phyloP scores from a whole-genome alignment of 2,329 filamentous ascomycete species.

The Cadophora luteo-olivacea region DNA sequence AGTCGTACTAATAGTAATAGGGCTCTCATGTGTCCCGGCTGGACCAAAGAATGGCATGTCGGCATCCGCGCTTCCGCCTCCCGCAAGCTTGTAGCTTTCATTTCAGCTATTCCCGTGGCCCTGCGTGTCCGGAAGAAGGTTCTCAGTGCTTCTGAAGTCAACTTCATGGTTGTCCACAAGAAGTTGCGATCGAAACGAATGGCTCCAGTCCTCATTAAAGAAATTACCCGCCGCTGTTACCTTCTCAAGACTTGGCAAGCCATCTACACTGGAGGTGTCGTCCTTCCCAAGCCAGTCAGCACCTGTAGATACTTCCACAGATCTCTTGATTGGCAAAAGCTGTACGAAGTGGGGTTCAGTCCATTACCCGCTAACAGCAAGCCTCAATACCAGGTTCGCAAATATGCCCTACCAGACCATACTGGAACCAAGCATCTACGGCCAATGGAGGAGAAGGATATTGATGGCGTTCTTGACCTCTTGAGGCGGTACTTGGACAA shows the following conservation, averaged over 20 bases:
- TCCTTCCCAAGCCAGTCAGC: constrained; percentile 89
- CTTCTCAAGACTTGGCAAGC: constrained; percentile 88
- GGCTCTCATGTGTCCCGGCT: constrained; percentile 93
- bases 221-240: constrained; percentile 93
- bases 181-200: constrained; percentile 94
- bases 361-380: constrained; percentile 85
- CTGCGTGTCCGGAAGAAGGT: constrained; percentile 79
- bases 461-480: constrained; percentile 76
- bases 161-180: constrained; percentile 98
- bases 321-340: constrained; percentile 92
- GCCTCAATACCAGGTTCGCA: constrained; percentile 82
- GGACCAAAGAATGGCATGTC: constrained; percentile 93
- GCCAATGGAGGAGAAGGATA: constrained; percentile 79
- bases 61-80: constrained; percentile 87
- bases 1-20: constrained; percentile 51
- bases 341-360: constrained; percentile 94
- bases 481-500: constrained; percentile 78
- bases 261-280: constrained; percentile 91
- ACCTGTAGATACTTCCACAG: constrained; percentile 97
- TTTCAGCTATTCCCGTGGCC: constrained; percentile 88
- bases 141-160: constrained; percentile 87
- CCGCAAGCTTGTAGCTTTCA: constrained; percentile 90
- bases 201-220: constrained; percentile 94
- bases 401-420: constrained; percentile 80
- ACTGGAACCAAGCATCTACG: constrained; percentile 79